phyloP scores from a whole-genome alignment of 2,329 filamentous ascomycete species.

The Colletotrichum echinochloae region DNA sequence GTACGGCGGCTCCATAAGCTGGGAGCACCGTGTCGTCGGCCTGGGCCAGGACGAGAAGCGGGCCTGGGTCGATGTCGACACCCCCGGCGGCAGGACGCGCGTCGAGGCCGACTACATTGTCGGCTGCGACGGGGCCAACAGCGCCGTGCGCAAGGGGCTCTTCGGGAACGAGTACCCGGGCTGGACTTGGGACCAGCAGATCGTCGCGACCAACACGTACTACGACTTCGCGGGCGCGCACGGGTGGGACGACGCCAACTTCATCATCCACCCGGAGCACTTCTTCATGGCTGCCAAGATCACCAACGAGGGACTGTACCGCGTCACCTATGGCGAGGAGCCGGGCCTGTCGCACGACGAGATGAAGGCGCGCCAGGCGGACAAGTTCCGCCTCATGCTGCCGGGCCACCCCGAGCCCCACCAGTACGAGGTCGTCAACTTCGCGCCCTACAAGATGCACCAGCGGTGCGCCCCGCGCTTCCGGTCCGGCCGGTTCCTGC shows the following conservation, averaged over 20 bases:
- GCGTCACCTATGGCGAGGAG: slow-evolving; percentile 72
- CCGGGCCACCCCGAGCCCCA: slow-evolving; percentile 69
- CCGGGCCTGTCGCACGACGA: slow-evolving; percentile 65
- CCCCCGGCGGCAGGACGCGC: slow-evolving; percentile 50
- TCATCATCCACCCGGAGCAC: slow-evolving; percentile 71
- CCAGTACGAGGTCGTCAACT: slow-evolving; percentile 67
- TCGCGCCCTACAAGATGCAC: slow-evolving; percentile 72
- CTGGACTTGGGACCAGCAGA: slow-evolving; percentile 69
- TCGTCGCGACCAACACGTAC: slow-evolving; percentile 73
- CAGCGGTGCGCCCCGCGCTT: slow-evolving; percentile 69
- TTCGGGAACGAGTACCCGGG: slow-evolving; percentile 70
- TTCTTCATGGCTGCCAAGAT: slow-evolving; percentile 72
- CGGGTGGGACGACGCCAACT: slow-evolving; percentile 67
- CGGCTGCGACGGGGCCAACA: slow-evolving; percentile 67
- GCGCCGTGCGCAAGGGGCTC: slow-evolving; percentile 59
- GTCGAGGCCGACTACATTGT: slow-evolving; percentile 65
- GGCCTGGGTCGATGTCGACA: slow-evolving; percentile 60
- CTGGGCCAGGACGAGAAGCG: slow-evolving; percentile 59
- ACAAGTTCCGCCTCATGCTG: slow-evolving; percentile 68
- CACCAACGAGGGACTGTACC: slow-evolving; percentile 69
- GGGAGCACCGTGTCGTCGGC: slow-evolving; percentile 59
- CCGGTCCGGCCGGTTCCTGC: slow-evolving; percentile 66
- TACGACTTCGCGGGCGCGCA: slow-evolving; percentile 68
- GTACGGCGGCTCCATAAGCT: slow-evolving; percentile 54
- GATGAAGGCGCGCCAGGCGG: slow-evolving; percentile 63